Percentiles rank a stretch among this genome's conserved stretches.
Conservation (phyloP, 768 basidiomycete species). For the Clitopilus hobsonii region DNA sequence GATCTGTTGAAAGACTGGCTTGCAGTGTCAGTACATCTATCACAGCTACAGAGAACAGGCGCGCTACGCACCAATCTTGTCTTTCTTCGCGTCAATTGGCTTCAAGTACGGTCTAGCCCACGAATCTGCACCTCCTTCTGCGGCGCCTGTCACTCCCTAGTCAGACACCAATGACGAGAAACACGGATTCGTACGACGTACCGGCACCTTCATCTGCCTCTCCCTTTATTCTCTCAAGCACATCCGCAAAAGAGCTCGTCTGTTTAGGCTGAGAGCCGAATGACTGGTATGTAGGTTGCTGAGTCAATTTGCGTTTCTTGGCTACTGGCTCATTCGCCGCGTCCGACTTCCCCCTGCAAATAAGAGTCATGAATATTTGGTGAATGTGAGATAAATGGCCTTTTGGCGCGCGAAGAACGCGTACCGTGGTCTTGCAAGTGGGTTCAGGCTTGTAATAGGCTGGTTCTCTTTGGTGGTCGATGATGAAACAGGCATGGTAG, state of each 20-base stretch:
- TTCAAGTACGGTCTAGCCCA: constrained; percentile 67
- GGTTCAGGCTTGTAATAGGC: constrained; percentile 16
- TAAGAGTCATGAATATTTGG: neutral
- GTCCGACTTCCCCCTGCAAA: constrained; percentile 14
- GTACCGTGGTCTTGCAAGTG: constrained; percentile 19
- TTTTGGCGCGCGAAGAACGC: constrained; percentile 5
- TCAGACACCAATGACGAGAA: constrained; percentile 24
- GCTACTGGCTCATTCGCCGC: constrained; percentile 31
- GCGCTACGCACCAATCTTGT: constrained; percentile 58
- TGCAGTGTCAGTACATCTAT: neutral
- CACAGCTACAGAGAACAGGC: neutral
- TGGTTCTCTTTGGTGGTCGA: constrained; percentile 23
- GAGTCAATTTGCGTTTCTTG: constrained; percentile 53
- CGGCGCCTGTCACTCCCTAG: too few species aligned
- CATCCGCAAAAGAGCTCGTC: constrained; percentile 53
- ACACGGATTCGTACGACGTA: constrained; percentile 25
- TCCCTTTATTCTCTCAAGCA: constrained; percentile 57
- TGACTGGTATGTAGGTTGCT: constrained; percentile 18
- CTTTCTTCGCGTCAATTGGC: constrained; percentile 50
- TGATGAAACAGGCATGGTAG: constrained; percentile 11
- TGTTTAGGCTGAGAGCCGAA: constrained; percentile 37
- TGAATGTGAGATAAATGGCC: neutral
- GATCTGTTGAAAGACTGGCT: constrained; percentile 90
- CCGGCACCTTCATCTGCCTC: constrained; percentile 41
- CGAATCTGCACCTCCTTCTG: constrained; percentile 72